A percentile compares a stretch with the other conserved stretches of the same genome.
Evolutionary conservation across 129 eudicot species (phyloP).

Genomic region (Escallonia herrerae): DNA sequence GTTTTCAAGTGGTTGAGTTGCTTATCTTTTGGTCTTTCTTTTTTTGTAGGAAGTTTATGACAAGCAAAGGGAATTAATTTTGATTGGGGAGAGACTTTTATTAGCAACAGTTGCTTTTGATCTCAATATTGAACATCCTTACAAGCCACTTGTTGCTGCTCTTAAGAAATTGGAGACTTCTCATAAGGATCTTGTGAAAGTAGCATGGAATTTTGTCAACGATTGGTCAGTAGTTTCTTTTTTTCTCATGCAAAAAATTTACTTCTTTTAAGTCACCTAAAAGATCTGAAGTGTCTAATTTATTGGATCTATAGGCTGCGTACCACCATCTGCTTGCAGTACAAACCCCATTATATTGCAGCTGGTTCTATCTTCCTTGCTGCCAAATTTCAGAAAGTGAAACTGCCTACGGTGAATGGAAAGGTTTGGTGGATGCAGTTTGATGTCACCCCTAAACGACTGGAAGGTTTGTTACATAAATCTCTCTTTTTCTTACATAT

Average conservation of each 20-base stretch:
- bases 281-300: not conserved
- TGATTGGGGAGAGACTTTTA: conserved; percentile 54
- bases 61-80: conserved; percentile 48
- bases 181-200: conserved; percentile 48
- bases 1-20: not conserved
- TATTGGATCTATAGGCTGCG: conserved; percentile 37
- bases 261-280: not conserved
- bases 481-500: no score
- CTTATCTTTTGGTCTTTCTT: conserved; percentile 11
- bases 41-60: conserved; percentile 58
- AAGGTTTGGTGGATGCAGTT: conserved; percentile 76
- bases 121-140: conserved; percentile 66
- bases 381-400: conserved; percentile 48
- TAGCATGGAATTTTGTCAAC: conserved; percentile 83
- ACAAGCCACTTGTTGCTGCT: conserved; percentile 65
- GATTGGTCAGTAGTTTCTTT: conserved; percentile 45
- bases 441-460: conserved; percentile 54
- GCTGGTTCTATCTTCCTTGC: conserved; percentile 70
- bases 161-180: conserved; percentile 47
- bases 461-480: conserved; percentile 40
- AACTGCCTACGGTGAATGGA: conserved; percentile 42
- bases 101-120: conserved; percentile 59
- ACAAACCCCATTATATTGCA: conserved; percentile 71
- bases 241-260: not conserved
- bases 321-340: conserved; percentile 72